Evolutionary conservation across 2,329 filamentous ascomycete species (phyloP).

Genomic region (Fusarium sp.): DNA sequence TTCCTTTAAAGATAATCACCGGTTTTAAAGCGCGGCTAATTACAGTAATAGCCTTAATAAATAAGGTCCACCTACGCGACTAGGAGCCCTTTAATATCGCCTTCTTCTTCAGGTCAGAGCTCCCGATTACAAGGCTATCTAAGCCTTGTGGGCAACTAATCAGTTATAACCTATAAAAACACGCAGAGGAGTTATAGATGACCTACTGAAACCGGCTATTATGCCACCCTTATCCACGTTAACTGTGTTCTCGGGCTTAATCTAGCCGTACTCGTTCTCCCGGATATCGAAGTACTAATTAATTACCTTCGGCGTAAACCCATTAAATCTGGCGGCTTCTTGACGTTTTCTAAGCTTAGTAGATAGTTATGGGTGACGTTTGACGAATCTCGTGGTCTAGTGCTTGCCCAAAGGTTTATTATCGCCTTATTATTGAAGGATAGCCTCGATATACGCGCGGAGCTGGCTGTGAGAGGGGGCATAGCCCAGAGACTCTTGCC

Average conservation of each 20-base stretch:
- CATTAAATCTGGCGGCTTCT: background rate
- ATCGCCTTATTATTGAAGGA: no score
- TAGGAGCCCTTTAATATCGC: no score
- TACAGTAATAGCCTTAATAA: no score
- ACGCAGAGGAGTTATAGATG: fast-evolving
- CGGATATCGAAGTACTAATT: background rate
- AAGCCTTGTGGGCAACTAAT: background rate
- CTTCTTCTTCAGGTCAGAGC: background rate
- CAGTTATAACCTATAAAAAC: background rate
- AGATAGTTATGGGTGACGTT: background rate
- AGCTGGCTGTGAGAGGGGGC: no score
- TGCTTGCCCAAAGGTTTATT: no score
- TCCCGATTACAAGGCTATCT: background rate
- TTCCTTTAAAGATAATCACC: no score
- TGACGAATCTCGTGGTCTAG: background rate
- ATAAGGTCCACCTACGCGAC: no score
- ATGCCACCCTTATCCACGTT: background rate
- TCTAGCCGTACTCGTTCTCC: background rate
- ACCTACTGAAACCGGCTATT: background rate
- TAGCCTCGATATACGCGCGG: no score
- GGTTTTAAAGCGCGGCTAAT: no score
- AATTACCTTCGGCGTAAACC: background rate
- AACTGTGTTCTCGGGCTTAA: background rate
- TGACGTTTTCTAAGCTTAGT: background rate
- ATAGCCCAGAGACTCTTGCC: no score